Base-by-base conservation (phyloP, 140 eudicot genomes). In the Ambrosia hybrid region DNA sequence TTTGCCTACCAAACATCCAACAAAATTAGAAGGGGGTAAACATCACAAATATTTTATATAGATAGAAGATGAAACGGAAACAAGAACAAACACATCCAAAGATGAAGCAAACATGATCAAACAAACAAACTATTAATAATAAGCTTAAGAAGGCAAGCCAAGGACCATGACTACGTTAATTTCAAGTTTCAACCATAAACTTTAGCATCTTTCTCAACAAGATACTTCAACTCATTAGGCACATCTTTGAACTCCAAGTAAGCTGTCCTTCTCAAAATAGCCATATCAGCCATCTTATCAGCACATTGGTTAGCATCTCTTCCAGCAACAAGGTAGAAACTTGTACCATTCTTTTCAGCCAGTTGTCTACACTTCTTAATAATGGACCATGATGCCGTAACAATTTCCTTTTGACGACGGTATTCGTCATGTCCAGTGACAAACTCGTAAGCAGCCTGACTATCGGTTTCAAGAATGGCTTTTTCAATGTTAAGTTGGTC, bases 401-500 rank as follows among this genome's bases (percentile, higher is more conserved):
- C 12, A 10, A 60, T 60, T 4, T 33, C 9, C 0, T 41, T 60
- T 34, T 13, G 37, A 12, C 66, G 17, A 11, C 7, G 46, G 8
- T 6, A 3, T 33, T 60, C 45, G 17, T 1, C 46, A 0, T 1
- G 8, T 34, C 66, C 17, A 60, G 10, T 5, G 66, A 60, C 34
- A 39, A 39, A 60, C 45, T 60, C 17, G 46, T 11, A 60, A 4
- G 66, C 48, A 43, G 48, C 3, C 13, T 62, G 68, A 37, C 68
- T 11, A 1, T 62, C 51, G 30, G 68, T 62, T 62, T 62, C 68
- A 37, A 62, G 33, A 62, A 62, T n/a, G 68, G 68, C 16, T 37
- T 16, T 4, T 62, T n/a, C 13, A 12, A 62, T 49, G 0, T 62
- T 37, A 6, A 62, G 68, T n/a, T 62, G 37, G 7, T 62, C 49